Evolutionary conservation across 2,329 filamentous ascomycete genomes (phyloP).

Genomic region (Aureobasidium vineae): DNA sequence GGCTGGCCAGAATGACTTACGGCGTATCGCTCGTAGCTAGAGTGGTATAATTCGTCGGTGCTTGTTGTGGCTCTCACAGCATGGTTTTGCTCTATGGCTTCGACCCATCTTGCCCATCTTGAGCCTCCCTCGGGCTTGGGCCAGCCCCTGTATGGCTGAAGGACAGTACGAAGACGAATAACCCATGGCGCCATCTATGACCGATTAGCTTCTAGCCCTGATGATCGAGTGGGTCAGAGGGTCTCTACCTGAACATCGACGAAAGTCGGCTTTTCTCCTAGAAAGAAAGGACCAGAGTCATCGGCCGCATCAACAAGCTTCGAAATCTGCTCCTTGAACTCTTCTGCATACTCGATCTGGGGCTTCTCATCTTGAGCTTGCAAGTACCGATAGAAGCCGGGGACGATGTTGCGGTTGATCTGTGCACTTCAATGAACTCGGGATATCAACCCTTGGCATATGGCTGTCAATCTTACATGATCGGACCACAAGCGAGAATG

Average conservation of each 20-base stretch:
- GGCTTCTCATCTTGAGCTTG: conserved; percentile 61
- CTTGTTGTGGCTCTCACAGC: conserved; percentile 67
- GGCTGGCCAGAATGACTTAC: background rate
- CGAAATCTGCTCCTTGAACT: conserved; percentile 64
- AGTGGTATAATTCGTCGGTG: conserved; percentile 62
- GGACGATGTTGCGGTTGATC: conserved; percentile 61
- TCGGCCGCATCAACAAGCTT: conserved; percentile 59
- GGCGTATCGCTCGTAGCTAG: conserved; percentile 62
- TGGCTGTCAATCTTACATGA: conserved; percentile 54
- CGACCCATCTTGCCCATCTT: conserved; percentile 67
- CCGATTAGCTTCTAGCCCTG: background rate
- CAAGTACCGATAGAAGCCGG: conserved; percentile 71
- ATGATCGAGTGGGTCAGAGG: background rate
- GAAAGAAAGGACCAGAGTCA: conserved; percentile 66
- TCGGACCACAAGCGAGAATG: conserved; percentile 77
- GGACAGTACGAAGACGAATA: conserved; percentile 63
- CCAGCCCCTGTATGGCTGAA: conserved; percentile 66
- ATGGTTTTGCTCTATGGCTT: conserved; percentile 64
- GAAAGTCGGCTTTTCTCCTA: conserved; percentile 56
- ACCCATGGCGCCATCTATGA: conserved; percentile 71
- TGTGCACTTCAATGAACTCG: background rate
- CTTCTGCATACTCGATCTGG: conserved; percentile 58
- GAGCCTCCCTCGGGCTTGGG: conserved; percentile 60
- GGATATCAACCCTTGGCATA: conserved; percentile 32
- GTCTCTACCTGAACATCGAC: conserved; percentile 57